These are phyloP conservation scores for Camellia lanceoleosa DNA, from an alignment of 148 eudicot genomes.

Conservation along the genomic window DNA sequence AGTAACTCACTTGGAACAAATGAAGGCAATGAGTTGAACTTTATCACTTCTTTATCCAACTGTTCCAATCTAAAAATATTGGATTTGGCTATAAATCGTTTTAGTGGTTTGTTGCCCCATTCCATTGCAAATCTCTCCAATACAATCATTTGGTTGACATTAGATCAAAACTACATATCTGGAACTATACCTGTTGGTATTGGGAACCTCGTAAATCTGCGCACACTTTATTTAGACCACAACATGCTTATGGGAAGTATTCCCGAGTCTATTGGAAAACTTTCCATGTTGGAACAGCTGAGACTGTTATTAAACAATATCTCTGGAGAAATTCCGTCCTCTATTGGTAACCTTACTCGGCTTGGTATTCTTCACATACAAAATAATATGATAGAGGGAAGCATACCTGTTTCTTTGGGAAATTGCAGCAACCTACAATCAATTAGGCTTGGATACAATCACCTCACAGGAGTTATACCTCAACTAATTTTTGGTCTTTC, in stretches of 20 bases:
- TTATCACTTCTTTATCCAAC: slow-evolving; percentile 17
- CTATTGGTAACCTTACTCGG: slow-evolving; percentile 17
- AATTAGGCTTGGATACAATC: slow-evolving; percentile 4
- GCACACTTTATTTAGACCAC: not conserved
- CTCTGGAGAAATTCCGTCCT: slow-evolving; percentile 14
- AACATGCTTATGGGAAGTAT: slow-evolving; percentile 18
- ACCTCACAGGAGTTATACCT: slow-evolving; percentile 9
- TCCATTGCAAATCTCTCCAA: slow-evolving; percentile 23
- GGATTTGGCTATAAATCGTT: not conserved
- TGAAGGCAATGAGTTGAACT: not conserved
- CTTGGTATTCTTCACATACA: not conserved
- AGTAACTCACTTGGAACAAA: slow-evolving; percentile 14
- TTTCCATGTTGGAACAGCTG: not conserved
- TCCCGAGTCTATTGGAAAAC: slow-evolving; percentile 15
- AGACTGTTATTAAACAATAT: not conserved
- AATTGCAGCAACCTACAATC: not conserved
- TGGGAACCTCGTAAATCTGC: slow-evolving; percentile 6
- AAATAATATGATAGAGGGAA: slow-evolving; percentile 15
- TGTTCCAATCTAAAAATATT: slow-evolving; percentile 13
- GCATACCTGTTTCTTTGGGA: slow-evolving; percentile 18
- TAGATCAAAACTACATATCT: not conserved
- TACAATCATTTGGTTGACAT: not conserved
- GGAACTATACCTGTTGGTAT: slow-evolving; percentile 19
- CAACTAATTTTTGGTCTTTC: slow-evolving; percentile 6
- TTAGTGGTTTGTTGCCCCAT: slow-evolving; percentile 10